Evolutionary conservation across 202 grass and related monocot genomes (phyloP).

Genomic region (Dendrocalamus latiflorus): DNA sequence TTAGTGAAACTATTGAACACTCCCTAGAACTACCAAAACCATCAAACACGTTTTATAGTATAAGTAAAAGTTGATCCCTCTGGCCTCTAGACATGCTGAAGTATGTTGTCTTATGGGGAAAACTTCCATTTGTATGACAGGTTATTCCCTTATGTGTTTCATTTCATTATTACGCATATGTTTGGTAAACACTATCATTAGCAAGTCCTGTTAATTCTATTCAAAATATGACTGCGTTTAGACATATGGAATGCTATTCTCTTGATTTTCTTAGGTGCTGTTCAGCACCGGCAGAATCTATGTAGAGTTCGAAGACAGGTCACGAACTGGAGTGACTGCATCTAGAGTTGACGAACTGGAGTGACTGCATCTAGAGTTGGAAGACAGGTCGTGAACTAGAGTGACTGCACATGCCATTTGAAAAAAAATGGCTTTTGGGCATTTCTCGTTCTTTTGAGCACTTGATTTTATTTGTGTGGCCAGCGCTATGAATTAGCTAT

Average conservation of each 20-base stretch:
- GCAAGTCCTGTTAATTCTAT: not conserved
- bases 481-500: not conserved
- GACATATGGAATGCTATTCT: not conserved
- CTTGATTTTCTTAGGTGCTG: not conserved
- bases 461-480: not conserved
- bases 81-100: not conserved
- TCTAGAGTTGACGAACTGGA: too few species aligned
- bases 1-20: not conserved
- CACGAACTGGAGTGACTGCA: not conserved
- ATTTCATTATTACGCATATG: not conserved
- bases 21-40: not conserved
- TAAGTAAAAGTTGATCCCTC: not conserved
- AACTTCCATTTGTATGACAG: not conserved
- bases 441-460: not conserved
- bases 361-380: too few species aligned
- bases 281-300: not conserved
- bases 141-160: not conserved
- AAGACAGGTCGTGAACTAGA: too few species aligned
- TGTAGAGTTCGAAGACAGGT: not conserved
- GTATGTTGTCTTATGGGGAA: too few species aligned
- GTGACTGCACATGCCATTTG: not conserved
- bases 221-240: not conserved
- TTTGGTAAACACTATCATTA: not conserved
- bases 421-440: not conserved
- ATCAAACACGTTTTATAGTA: not conserved